Evolutionary conservation across 2,329 filamentous ascomycete species (phyloP), one percentile per base, ranked within the genome.

Genomic region (Lachnellula suecica): DNA sequence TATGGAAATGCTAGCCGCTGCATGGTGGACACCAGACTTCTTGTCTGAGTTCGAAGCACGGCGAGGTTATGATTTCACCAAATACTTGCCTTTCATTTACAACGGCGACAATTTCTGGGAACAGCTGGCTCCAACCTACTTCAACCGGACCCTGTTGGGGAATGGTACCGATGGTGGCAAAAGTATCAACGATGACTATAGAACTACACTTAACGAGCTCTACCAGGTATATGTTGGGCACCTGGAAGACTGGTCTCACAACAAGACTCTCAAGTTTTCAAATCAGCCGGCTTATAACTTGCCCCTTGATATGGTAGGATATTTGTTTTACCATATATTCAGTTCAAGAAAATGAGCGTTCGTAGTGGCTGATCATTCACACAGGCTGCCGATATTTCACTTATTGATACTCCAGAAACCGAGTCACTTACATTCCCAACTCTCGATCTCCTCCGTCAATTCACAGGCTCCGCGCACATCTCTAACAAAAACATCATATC

Each of bases 401-500:
- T 50, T 1, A 66, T 72, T 13, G 66, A 72, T 44, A 69, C 63
- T 0, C 72, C 73, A 0, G 73, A 76, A 51, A 67, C 64, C 42
- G 74, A 76, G 48, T 69, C 65, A 2, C 63, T 75, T 0, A 64
- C 59, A 2, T 74, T 73, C 48, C 44, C 70, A 23, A 61, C 61
- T 6, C 62, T 75, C 22, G 74, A 75, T 53, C 60, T 57, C 0
- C 74, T 73, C 48, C 60, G 69, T 0, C 70, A 74, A 48, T 75
- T 68, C 53, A 27, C 66, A 0, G 71, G 72, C 0, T 65, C 70
- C 0, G 72, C 70, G 1, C 61, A 71, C 41, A 60, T 76, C 1
- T 61, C 70, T 0, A 66, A 68, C 0, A 68, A 67, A 41, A 57
- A 59, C 0, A 57, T 75, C 5, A 66, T 75, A 13, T 74, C 72